These are phyloP conservation scores for Suillus cothurnatus DNA, from an alignment of 768 basidiomycete species.

Conservation along the genomic window DNA sequence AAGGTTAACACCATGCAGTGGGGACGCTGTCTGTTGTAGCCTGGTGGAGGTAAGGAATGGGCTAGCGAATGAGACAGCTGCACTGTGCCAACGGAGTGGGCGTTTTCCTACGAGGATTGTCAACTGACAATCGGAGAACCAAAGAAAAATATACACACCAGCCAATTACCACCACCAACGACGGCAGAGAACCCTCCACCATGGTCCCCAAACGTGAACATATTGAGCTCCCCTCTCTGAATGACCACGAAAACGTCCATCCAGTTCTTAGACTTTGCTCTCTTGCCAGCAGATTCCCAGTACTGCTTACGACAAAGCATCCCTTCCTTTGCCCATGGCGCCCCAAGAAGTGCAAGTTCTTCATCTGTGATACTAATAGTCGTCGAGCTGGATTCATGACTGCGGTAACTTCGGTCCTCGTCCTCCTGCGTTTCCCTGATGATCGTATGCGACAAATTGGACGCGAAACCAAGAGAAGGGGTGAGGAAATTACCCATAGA, in stretches of 20 bases:
- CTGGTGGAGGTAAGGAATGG: slow-evolving; percentile 85
- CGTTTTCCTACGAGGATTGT: slow-evolving; percentile 68
- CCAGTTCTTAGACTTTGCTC: slow-evolving; percentile 90
- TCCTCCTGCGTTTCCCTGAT: slow-evolving; percentile 93
- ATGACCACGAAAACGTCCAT: slow-evolving; percentile 96
- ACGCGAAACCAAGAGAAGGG: slow-evolving; percentile 94
- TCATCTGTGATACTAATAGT: slow-evolving; percentile 91
- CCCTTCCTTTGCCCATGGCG: slow-evolving; percentile 99
- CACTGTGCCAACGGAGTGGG: slow-evolving; percentile 79
- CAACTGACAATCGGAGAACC: slow-evolving; percentile 13
- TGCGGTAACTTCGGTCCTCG: slow-evolving; percentile 70
- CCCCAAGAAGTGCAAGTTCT: slow-evolving; percentile 90
- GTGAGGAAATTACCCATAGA: slow-evolving; percentile 73
- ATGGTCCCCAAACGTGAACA: slow-evolving; percentile 91
- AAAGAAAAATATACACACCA: slow-evolving; percentile 57
- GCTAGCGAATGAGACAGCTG: slow-evolving; percentile 87
- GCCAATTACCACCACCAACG: slow-evolving; percentile 97
- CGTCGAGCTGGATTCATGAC: slow-evolving; percentile 65
- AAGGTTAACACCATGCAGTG: slow-evolving; percentile 94
- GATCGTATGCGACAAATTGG: slow-evolving; percentile 93
- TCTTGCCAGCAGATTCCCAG: slow-evolving; percentile 82
- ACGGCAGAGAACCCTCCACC: slow-evolving; percentile 61
- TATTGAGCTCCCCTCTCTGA: slow-evolving; percentile 89
- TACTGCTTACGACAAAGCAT: slow-evolving; percentile 94
- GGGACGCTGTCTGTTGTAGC: slow-evolving; percentile 88